Evolutionary conservation across 2,329 filamentous ascomycete species (phyloP), one percentile per base, ranked within the genome.

Genomic region (Paecilomyces sp.): DNA sequence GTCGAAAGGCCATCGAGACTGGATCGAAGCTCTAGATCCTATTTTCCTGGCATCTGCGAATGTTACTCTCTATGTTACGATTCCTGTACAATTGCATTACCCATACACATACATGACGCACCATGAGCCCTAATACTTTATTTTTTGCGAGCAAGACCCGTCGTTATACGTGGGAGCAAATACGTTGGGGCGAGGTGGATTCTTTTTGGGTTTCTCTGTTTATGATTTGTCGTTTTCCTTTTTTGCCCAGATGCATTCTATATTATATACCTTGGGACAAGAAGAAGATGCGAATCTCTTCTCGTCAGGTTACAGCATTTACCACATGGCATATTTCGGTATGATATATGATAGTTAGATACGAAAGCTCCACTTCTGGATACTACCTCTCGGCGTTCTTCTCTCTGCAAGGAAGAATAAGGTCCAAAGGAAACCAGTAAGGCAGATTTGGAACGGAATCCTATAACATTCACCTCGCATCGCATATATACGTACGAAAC

Each of bases 1-100:
- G 76, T 57, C 67, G 75, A 41, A 74, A 74, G 52, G 70, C 70
- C 9, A 71, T 77, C 54, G 68, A 68, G 30, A 71, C 72, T 3
- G 68, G 65, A 50, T 67, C 73, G 11, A 74, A 71, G 58, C 61
- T 74, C 5, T 74, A 65, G 52, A 51, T 13, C 15, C 13, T 8
- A 33, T 5, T 12, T 47, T 47, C 36, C 41, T 47, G 1, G 6
- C n/a, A n/a, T 15, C n/a, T 47, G 6, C 36, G n/a, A 5, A 5
- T 47, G 41, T 22, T 9, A 22, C 15, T 47, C 8, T 47, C n/a
- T 47, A 47, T 9, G 15, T 18, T 18, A 47, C 18, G 41, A 47
- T 47, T 18, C 13, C n/a, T 47, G 41, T 47, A 47, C 6, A 47
- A 9, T 47, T 9, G 41, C 15, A 18, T 47, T n/a, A 18, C 9